Conservation (phyloP, 1,139 yeast species). For the Diutina rugosa region DNA sequence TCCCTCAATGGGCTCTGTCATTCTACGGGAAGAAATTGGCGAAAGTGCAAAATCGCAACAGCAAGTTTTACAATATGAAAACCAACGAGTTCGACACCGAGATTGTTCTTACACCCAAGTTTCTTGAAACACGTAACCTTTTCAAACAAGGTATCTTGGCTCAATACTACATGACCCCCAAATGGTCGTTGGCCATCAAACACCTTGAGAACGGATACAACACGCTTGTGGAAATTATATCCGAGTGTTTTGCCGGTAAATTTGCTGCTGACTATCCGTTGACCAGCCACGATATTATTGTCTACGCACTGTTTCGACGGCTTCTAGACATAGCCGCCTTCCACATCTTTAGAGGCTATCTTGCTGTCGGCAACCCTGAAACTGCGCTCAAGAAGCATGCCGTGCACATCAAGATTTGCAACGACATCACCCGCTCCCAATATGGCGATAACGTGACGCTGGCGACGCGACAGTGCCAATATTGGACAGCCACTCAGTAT, state of each 20-base stretch:
- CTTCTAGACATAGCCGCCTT: background rate
- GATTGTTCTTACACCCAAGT: slow-evolving; percentile 22
- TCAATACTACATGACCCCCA: slow-evolving; percentile 23
- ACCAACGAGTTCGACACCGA: slow-evolving; percentile 13
- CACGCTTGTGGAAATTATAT: background rate
- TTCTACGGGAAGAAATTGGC: slow-evolving; percentile 22
- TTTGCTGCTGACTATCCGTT: slow-evolving; percentile 8
- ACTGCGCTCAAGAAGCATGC: background rate
- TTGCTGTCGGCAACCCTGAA: background rate
- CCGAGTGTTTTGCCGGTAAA: slow-evolving; percentile 7
- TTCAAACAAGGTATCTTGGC: slow-evolving; percentile 24
- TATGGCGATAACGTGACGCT: background rate
- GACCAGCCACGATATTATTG: slow-evolving; percentile 16
- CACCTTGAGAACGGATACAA: slow-evolving; percentile 23
- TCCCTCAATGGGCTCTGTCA: slow-evolving; percentile 17
- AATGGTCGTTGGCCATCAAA: slow-evolving; percentile 17
- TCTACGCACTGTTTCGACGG: slow-evolving; percentile 13
- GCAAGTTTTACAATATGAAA: slow-evolving; percentile 23
- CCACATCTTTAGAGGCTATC: background rate
- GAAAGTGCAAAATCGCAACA: slow-evolving; percentile 21
- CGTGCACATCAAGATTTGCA: background rate
- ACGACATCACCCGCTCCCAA: background rate
- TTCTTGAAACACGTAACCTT: slow-evolving; percentile 26
- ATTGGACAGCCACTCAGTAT: background rate
- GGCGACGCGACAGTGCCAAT: background rate